phyloP scores from a whole-genome alignment of 306 rosid species.

The Dalbergia cultrata region DNA sequence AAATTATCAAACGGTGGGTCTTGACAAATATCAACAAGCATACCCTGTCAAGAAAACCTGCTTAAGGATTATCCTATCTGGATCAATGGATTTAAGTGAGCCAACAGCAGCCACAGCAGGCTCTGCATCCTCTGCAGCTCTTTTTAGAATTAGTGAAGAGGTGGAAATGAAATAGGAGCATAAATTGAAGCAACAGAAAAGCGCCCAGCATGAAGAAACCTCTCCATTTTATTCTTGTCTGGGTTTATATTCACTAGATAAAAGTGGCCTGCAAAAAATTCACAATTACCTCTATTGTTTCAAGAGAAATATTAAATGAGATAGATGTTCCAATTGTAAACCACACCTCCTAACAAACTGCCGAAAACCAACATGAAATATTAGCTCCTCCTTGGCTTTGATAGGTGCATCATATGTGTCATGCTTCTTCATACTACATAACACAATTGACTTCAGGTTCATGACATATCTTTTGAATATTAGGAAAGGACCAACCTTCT shows the following conservation, averaged over 20 bases:
- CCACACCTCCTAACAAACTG: conserved; percentile 88
- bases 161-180: conserved; percentile 92
- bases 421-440: conserved; percentile 82
- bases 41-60: conserved; percentile 94
- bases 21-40: conserved; percentile 19
- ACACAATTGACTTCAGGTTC: conserved; percentile 29
- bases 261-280: conserved; percentile 75
- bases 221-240: conserved; percentile 97
- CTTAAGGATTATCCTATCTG: conserved; percentile 88
- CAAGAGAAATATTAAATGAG: not conserved
- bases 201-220: conserved; percentile 94
- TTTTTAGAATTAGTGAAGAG: conserved; percentile 81
- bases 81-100: conserved; percentile 79
- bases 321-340: conserved; percentile 3
- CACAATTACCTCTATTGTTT: not conserved
- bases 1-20: not conserved
- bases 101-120: conserved; percentile 86
- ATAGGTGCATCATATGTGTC: conserved; percentile 76
- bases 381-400: conserved; percentile 86
- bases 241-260: conserved; percentile 82
- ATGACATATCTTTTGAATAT: conserved; percentile 22
- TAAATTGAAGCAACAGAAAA: conserved; percentile 85
- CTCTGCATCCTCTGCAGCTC: conserved; percentile 56
- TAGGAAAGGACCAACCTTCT: conserved; percentile 13
- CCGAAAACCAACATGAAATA: conserved; percentile 97